Base-by-base conservation (phyloP, 139 green algal genomes). In the Cymbomonas tetramitiformis region DNA sequence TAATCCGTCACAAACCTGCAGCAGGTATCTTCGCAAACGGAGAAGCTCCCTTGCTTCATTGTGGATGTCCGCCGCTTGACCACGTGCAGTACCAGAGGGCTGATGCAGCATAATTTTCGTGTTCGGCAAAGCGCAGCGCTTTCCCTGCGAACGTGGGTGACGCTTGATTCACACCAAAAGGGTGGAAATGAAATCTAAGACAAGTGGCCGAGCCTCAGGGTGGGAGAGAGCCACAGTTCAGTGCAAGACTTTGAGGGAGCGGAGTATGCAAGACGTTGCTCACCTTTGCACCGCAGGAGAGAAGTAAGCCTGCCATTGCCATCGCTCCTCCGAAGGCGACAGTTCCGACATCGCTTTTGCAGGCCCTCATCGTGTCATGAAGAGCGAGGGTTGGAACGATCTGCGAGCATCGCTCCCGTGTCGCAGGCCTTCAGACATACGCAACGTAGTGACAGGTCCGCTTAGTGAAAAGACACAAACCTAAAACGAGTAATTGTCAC, bases 101-200 rank as follows among this genome's bases (percentile, higher is more conserved):
- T 92, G 82, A 61, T 96, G 88, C 67, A 98, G 78, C 87, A 97
- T 97, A 61, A 97, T 85, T 56, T 80, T 79, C 32, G 81, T 92
- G 77, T 95, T 87, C 5, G 83, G 84, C 75, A 95, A 78, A 1
- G 76, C 75, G 55, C 76, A 84, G 21, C 87, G 77, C 71, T 93
- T 93, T 41, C 85, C 85, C 76, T 92, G n/a, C n/a, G 77, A 58
- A 61, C 72, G n/a, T n/a, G n/a, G n/a, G n/a, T n/a, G n/a, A n/a
- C n/a, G 48, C 48, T 18, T 7, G 4, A 18, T 18, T 30, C 36
- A 15, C 36, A 19, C 15, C 12, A 28, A 23, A 10, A 51, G 44
- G 9, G 44, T 21, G 44, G 8, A 23, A 51, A 9, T 33, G 12
- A 33, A 25, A 51, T 23, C 9, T 9, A 15, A 44, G 36, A 19